Evolutionary conservation across 2,329 filamentous ascomycete species (phyloP).

Genomic region (Apiospora aurea): DNA sequence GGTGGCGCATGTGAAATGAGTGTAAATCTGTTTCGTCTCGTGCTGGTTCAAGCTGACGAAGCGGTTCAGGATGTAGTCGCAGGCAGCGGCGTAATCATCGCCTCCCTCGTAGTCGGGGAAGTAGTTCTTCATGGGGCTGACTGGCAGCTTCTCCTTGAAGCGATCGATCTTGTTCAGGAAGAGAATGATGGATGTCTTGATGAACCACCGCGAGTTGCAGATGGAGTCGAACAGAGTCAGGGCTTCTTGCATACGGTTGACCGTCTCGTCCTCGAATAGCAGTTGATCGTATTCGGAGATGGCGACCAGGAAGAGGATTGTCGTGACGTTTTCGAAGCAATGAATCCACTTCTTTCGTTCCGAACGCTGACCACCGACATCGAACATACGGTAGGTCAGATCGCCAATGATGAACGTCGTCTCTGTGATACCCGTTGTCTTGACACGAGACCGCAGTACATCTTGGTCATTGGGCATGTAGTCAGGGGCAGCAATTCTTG

Average conservation of each 20-base stretch:
- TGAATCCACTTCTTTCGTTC: constrained; percentile 99
- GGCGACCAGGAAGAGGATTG: constrained; percentile 94
- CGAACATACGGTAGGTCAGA: constrained; percentile 96
- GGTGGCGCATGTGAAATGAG: constrained; percentile 98
- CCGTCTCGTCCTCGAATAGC: constrained; percentile 94
- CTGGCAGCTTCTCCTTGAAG: constrained; percentile 84
- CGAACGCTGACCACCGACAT: constrained; percentile 93
- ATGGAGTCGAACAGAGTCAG: constrained; percentile 87
- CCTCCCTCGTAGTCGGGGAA: constrained; percentile 94
- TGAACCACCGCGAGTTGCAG: constrained; percentile 90
- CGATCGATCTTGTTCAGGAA: constrained; percentile 91
- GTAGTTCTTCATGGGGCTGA: constrained; percentile 87
- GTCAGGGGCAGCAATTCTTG: constrained; percentile 87
- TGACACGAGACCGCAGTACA: constrained; percentile 93
- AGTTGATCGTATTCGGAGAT: constrained; percentile 98
- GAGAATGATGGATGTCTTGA: constrained; percentile 86
- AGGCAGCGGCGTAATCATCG: constrained; percentile 92
- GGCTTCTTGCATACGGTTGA: constrained; percentile 93
- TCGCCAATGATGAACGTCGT: constrained; percentile 96
- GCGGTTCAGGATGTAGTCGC: constrained; percentile 98
- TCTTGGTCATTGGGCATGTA: constrained; percentile 97
- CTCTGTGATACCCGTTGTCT: constrained; percentile 97
- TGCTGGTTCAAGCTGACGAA: constrained; percentile 99
- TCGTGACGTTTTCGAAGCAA: constrained; percentile 97
- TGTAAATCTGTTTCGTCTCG: constrained; percentile 99